Conservation (phyloP, 2,329 filamentous ascomycete genomes). For the Pseudogymnoascus sp. region DNA sequence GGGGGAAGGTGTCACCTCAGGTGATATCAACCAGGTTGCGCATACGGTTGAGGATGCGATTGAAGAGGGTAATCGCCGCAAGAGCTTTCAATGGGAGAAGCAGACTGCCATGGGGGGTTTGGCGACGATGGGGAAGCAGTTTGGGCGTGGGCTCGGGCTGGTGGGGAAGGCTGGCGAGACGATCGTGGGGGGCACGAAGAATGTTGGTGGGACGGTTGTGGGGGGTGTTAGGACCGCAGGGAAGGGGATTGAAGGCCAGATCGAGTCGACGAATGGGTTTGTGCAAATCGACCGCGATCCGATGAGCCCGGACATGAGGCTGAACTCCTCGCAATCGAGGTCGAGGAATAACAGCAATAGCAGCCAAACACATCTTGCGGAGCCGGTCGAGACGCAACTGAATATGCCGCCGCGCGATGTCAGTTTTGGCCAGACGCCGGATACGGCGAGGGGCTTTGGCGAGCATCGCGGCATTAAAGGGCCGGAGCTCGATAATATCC, state of each 20-base stretch:
- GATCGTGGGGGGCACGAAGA: slow-evolving; percentile 19
- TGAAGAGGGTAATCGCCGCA: slow-evolving; percentile 28
- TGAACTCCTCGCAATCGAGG: background rate
- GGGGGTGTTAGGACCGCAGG: slow-evolving; percentile 39
- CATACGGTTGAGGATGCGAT: slow-evolving; percentile 42
- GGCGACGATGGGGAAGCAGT: background rate
- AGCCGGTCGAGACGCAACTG: slow-evolving; percentile 27
- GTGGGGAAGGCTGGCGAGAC: slow-evolving; percentile 20
- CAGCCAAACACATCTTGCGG: slow-evolving; percentile 10
- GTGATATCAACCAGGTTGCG: slow-evolving; percentile 44
- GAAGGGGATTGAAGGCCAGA: slow-evolving; percentile 41
- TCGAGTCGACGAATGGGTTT: slow-evolving; percentile 44
- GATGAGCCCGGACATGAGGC: background rate
- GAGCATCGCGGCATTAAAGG: background rate
- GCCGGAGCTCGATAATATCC: background rate
- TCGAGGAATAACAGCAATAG: background rate
- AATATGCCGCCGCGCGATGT: background rate
- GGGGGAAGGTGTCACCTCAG: slow-evolving; percentile 41
- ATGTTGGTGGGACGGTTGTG: slow-evolving; percentile 37
- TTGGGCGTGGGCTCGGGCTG: slow-evolving; percentile 17
- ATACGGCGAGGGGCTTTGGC: background rate
- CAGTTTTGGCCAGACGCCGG: background rate
- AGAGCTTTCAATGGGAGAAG: slow-evolving; percentile 15
- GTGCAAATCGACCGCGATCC: slow-evolving; percentile 18
- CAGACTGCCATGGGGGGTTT: slow-evolving; percentile 7